Conservation (phyloP, 139 green algal species). For the Desmodesmus armatus region DNA sequence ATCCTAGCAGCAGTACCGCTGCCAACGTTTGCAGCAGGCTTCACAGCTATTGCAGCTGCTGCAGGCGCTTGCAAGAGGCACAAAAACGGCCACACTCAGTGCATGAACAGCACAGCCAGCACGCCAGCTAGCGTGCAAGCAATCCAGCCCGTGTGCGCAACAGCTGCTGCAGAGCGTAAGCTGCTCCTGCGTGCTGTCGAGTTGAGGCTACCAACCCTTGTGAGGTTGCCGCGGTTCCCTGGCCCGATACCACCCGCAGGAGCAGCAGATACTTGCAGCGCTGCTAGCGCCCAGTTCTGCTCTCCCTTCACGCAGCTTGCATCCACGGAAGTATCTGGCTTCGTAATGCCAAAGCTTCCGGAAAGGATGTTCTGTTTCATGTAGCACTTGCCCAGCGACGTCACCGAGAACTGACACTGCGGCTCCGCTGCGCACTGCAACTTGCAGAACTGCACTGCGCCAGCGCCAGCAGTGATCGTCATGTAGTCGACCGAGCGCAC, state of each 20-base stretch:
- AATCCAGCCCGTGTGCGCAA: not conserved
- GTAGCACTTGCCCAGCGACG: conserved; percentile 38
- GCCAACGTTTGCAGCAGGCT: too few relatives aligned
- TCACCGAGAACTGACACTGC: conserved; percentile 43
- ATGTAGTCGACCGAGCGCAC: conserved; percentile 29
- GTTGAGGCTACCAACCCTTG: not conserved
- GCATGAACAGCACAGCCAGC: too few relatives aligned
- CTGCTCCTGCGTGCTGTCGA: not conserved
- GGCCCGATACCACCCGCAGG: too few relatives aligned
- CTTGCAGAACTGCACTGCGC: conserved; percentile 45
- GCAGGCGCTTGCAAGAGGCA: too few relatives aligned
- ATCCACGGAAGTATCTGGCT: not conserved
- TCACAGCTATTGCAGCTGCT: too few relatives aligned
- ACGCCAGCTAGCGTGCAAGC: not conserved
- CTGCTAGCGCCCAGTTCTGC: conserved; percentile 20
- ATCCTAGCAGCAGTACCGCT: too few relatives aligned
- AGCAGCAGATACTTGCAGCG: conserved; percentile 34
- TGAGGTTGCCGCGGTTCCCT: too few relatives aligned
- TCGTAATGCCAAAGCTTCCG: conserved; percentile 33
- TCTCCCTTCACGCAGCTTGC: conserved; percentile 41
- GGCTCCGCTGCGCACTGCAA: conserved; percentile 30
- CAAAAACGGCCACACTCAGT: too few relatives aligned
- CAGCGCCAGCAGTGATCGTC: conserved; percentile 33
- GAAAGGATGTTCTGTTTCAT: conserved; percentile 45
- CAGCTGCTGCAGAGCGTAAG: not conserved